Evolutionary conservation across 257 asterid genomes (phyloP), one percentile per base, ranked within the genome.

Genomic region (Lycium ferocissimum): DNA sequence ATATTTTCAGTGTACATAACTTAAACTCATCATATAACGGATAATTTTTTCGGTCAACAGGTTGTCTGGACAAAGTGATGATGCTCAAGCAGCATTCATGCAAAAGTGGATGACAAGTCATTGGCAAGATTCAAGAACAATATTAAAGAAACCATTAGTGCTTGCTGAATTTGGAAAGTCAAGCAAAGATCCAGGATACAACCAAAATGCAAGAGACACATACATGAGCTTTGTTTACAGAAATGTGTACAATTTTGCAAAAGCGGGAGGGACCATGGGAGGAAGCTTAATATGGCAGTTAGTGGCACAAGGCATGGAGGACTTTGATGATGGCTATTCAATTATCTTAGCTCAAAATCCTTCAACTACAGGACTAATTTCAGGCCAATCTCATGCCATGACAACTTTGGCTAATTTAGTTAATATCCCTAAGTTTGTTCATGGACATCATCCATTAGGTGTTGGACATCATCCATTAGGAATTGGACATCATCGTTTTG

Each of bases 271-370:
- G 22, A 85, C 95, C 0, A 91, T 94, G 84, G 94, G 90, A 0
- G 93, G 97, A 0, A 89, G 92, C 1, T 67, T 93, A 54, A 89
- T 93, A 51, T 93, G 95, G 95, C 94, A 93, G 72, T 81, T 93
- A 8, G 88, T 93, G 92, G 93, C 92, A 35, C 70, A 84, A 4
- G 92, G 92, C 43, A 92, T 93, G 94, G 92, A 88, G 6, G 81
- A 69, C 38, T 92, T 88, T 89, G 85, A 89, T 5, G 97, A 92
- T 53, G 95, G 97, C 3, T 93, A 90, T 51, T 92, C 92, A 40
- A 89, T 93, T 0, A 87, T 90, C 9, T 22, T 93, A 83, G 89
- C 89, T 9, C 87, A 83, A 15, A 87, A 86, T 76, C 92, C 97
- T 18, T 87, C 95, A 1, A 93, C 94, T 20, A 87, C 79, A 57